phyloP scores from a whole-genome alignment of 352 stramenopile species.

The Peronospora farinosa region DNA sequence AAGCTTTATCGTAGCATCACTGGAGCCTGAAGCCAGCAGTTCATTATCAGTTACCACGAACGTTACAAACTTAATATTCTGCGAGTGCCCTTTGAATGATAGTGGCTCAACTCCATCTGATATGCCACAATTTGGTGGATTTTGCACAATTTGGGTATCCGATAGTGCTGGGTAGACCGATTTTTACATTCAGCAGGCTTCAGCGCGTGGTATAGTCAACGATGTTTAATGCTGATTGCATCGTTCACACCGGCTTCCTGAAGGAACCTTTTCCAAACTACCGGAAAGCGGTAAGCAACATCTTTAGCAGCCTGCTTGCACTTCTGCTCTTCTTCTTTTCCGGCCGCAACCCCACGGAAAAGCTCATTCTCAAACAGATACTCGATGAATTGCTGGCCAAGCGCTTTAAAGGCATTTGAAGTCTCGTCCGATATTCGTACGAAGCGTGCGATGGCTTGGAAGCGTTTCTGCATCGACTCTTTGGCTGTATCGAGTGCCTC shows the following conservation, averaged over 20 bases:
- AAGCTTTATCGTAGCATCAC: too few relatives aligned
- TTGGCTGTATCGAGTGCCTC: slow-evolving; percentile 23
- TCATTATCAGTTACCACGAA: too few relatives aligned
- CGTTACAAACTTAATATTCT: too few relatives aligned
- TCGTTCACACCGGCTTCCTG: slow-evolving; percentile 40
- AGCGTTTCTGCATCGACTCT: slow-evolving; percentile 41
- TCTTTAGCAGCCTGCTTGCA: slow-evolving; percentile 22
- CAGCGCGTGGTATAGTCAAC: too few relatives aligned
- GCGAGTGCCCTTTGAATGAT: too few relatives aligned
- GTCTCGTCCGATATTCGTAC: slow-evolving; percentile 24
- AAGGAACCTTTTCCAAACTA: slow-evolving; percentile 71
- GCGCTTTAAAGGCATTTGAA: slow-evolving; percentile 32
- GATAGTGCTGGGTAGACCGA: slow-evolving; percentile 82
- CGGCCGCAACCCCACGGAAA: slow-evolving; percentile 10
- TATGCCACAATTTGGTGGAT: too few relatives aligned
- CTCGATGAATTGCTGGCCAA: slow-evolving; percentile 59
- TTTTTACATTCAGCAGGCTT: slow-evolving; percentile 13
- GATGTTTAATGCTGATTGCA: slow-evolving; percentile 21
- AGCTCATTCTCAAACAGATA: slow-evolving; percentile 47
- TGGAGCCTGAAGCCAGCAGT: too few relatives aligned
- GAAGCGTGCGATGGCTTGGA: slow-evolving; percentile 47
- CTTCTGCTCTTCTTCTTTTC: slow-evolving; percentile 31
- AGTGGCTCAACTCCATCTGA: too few relatives aligned
- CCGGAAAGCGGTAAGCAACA: slow-evolving; percentile 59
- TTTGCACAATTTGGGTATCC: too few relatives aligned